phyloP scores from a whole-genome alignment of 2,329 filamentous ascomycete species.

The Clarireedia paspali region DNA sequence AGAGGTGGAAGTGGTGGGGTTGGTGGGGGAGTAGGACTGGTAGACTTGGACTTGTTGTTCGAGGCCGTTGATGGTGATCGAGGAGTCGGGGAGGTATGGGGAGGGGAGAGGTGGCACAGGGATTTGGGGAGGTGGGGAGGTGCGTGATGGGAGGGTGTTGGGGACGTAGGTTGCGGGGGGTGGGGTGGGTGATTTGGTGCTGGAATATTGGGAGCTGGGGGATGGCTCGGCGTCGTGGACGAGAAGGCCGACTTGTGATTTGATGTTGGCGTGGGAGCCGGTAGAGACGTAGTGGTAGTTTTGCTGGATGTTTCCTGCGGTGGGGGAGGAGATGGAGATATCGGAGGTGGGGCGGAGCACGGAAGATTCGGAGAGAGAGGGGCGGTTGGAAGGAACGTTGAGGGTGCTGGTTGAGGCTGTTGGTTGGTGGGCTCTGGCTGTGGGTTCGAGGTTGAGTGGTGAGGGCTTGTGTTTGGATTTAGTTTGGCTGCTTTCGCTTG shows the following conservation, averaged over 20 bases:
- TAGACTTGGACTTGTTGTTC: not conserved
- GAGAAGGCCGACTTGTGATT: not conserved
- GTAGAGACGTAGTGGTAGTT: not conserved
- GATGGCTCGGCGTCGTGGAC: not conserved
- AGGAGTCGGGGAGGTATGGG: not conserved
- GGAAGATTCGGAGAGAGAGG: not conserved
- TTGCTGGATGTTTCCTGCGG: not conserved
- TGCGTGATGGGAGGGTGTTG: not conserved
- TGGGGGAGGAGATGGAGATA: not conserved
- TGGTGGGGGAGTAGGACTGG: not conserved
- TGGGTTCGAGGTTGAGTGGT: slow-evolving; percentile 2
- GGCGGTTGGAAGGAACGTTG: not conserved
- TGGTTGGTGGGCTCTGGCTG: not conserved
- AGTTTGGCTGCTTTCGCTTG: not conserved
- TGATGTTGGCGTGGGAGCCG: not conserved
- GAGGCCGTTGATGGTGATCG: not conserved
- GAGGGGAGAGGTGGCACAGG: not conserved
- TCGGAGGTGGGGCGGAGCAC: not conserved
- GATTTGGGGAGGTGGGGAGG: not conserved
- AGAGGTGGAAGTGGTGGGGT: not conserved
- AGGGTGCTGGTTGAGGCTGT: not conserved
- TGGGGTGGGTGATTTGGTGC: not conserved
- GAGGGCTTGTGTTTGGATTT: slow-evolving; percentile 2
- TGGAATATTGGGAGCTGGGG: not conserved
- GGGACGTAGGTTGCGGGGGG: not conserved